Base-by-base conservation (phyloP, 1,139 yeast species). In the Protomyces pachydermus region DNA sequence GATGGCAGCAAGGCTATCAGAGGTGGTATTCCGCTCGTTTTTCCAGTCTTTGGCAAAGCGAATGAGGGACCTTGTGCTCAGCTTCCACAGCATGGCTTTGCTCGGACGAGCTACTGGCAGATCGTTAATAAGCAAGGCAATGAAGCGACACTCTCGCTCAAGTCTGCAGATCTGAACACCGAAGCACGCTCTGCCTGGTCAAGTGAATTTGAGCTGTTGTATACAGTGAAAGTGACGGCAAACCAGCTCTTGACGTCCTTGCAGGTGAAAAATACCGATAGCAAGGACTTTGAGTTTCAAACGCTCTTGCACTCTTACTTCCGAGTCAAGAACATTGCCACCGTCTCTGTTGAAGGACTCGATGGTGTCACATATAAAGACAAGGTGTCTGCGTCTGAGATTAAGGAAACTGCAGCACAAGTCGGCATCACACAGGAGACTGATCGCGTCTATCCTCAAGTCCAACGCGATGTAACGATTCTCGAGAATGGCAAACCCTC, bases 251-350 rank as follows among this genome's bases (percentile, higher is more conserved):
- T 79, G 69, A 88, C 96, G 9, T 75, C 80, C 35, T 84, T 93
- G 70, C 90, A 86, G 66, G 88, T 93, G 50, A 84, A 82, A 71
- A 93, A 93, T 75, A 93, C 87, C 65, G 74, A 68, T 51, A 70
- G 73, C 53, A 72, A 82, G 2, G 58, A 46, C 39, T 88, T 90
- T 79, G 91, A 87, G 68, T 93, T 91, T 83, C 88, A 91, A 74
- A 90, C 96, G 88, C 81, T 93, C 68, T 91, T 93, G 85, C 98
- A 93, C 77, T 88, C 97, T n/a, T 93, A 93, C 74, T 82, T 87
- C 75, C 78, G 79, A 61, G 58, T 65, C 9, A 23, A 51, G 35
- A 96, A 91, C 72, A 84, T 93, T 69, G 86, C 86, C 65, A 90
- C 87, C 68, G 82, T 86, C 1, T 77, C 86, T 69, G 91, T 93